These are phyloP conservation scores for Aphanomyces stellatus DNA, from an alignment of 352 stramenopile genomes.

Conservation along the genomic window DNA sequence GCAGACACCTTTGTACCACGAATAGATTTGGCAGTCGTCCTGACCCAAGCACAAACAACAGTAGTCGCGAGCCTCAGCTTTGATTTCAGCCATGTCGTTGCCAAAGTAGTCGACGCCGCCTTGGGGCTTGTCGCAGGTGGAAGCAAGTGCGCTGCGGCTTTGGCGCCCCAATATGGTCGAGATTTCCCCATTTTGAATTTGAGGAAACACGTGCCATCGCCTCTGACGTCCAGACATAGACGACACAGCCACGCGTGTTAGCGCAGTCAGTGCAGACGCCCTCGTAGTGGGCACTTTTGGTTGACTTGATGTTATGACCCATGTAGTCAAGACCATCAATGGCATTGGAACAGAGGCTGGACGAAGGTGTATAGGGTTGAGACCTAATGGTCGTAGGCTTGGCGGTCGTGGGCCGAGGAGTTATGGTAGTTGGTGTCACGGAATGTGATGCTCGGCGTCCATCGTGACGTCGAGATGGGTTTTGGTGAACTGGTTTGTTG, in stretches of 20 bases:
- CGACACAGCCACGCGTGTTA: background rate
- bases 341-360: background rate
- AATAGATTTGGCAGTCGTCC: background rate
- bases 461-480: too few relatives aligned
- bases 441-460: too few relatives aligned
- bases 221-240: conserved; percentile 13
- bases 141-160: background rate
- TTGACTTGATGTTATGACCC: conserved; percentile 14
- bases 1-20: background rate
- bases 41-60: background rate
- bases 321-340: conserved; percentile 6
- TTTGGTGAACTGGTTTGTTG: background rate
- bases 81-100: conserved; percentile 13
- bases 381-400: background rate
- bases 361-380: too few relatives aligned
- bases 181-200: conserved; percentile 18
- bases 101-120: conserved; percentile 6
- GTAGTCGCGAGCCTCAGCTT: background rate
- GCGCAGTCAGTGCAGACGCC: background rate
- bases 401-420: background rate
- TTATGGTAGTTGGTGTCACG: too few relatives aligned
- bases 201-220: background rate
- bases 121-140: background rate
- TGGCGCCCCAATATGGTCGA: background rate
- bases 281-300: background rate